A percentile compares a stretch with the other conserved stretches of the same genome.
Evolutionary conservation across 208 protist genomes (phyloP).

Genomic region (Leishmania mexicana): DNA sequence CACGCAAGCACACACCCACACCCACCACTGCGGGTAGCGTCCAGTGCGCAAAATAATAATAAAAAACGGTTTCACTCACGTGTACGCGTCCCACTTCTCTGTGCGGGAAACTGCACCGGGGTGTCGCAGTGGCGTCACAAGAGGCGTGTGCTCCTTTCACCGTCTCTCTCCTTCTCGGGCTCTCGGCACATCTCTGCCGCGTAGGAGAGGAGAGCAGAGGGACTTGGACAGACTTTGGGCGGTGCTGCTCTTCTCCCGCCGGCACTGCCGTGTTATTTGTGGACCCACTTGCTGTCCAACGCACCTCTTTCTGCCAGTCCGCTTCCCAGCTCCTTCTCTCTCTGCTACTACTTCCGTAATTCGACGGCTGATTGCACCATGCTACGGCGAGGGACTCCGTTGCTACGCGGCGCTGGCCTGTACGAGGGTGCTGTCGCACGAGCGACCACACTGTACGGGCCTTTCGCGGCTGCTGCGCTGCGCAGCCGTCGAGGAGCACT

Average conservation of each 20-base stretch:
- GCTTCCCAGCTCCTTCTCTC: not conserved
- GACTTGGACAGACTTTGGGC: not conserved
- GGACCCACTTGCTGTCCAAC: not conserved
- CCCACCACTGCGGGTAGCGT: not conserved
- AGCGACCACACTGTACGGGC: too few species aligned
- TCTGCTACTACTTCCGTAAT: not conserved
- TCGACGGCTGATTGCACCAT: not conserved
- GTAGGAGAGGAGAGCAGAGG: not conserved
- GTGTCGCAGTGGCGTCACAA: not conserved
- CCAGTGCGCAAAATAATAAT: not conserved
- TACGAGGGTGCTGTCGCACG: not conserved
- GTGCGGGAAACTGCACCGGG: not conserved
- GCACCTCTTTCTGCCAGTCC: not conserved
- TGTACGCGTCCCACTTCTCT: not conserved
- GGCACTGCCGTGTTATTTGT: not conserved
- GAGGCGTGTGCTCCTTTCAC: not conserved
- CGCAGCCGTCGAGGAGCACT: conserved; percentile 4
- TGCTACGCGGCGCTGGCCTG: conserved; percentile 5
- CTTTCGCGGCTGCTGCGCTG: conserved; percentile 1
- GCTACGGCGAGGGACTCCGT: not conserved
- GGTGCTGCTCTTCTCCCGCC: not conserved
- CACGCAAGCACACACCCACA: not conserved
- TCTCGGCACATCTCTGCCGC: not conserved
- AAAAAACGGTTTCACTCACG: not conserved
- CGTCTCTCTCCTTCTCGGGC: not conserved